These are phyloP conservation scores for Sutorius australiensis DNA, from an alignment of 768 basidiomycete genomes.

Conservation along the genomic window DNA sequence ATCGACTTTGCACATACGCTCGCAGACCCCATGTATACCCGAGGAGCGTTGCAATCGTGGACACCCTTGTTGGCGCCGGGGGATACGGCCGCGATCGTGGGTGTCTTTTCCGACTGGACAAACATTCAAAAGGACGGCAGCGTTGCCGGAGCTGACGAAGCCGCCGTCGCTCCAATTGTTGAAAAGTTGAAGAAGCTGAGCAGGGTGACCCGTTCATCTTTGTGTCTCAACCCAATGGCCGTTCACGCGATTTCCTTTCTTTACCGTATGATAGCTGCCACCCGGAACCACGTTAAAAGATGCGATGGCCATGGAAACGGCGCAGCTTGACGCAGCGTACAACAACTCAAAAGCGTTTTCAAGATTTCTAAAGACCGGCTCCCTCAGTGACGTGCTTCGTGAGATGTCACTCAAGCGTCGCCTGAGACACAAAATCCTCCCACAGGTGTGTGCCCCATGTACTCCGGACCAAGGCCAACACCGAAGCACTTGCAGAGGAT, in stretches of 20 bases:
- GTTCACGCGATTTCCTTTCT: neutral
- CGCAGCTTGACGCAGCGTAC: slow-evolving; percentile 26
- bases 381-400: slow-evolving; percentile 19
- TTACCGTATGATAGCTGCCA: slow-evolving; percentile 11
- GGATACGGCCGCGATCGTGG: slow-evolving; percentile 34
- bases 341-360: slow-evolving; percentile 40
- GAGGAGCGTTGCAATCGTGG: slow-evolving; percentile 34
- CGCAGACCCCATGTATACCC: slow-evolving; percentile 33
- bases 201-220: slow-evolving; percentile 14
- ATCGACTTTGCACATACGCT: slow-evolving; percentile 41
- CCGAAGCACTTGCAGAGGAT: slow-evolving; percentile 2
- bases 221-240: neutral
- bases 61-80: slow-evolving; percentile 31
- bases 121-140: slow-evolving; percentile 5
- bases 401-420: slow-evolving; percentile 23
- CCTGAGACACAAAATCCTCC: slow-evolving; percentile 33
- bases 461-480: neutral
- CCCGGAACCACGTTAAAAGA: slow-evolving; percentile 6
- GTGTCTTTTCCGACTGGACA: slow-evolving; percentile 43
- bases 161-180: slow-evolving; percentile 10
- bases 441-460: slow-evolving; percentile 36
- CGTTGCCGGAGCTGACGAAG: slow-evolving; percentile 12
- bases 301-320: slow-evolving; percentile 1
- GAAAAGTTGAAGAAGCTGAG: slow-evolving; percentile 10
- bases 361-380: slow-evolving; percentile 27